These are phyloP conservation scores for Apophysomyces variabilis DNA, from an alignment of 371 early-diverging fungal species.

Conservation along the genomic window DNA sequence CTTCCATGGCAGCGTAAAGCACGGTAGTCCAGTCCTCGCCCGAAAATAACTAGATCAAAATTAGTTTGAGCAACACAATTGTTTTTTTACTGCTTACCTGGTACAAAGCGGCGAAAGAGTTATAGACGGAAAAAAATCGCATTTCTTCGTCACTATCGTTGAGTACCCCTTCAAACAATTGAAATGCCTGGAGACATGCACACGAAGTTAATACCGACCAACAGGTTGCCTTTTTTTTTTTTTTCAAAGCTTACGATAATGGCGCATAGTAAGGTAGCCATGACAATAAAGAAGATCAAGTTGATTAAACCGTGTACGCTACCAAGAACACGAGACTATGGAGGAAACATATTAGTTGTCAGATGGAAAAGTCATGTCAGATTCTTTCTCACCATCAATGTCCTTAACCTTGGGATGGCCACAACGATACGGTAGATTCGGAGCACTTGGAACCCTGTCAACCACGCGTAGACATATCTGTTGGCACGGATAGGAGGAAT, in stretches of 20 bases:
- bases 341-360: neutral
- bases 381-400: slow-evolving; percentile 48
- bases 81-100: slow-evolving; percentile 43
- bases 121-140: slow-evolving; percentile 66
- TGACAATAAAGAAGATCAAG: slow-evolving; percentile 64
- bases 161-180: slow-evolving; percentile 54
- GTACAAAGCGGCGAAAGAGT: slow-evolving; percentile 63
- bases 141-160: slow-evolving; percentile 53
- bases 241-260: slow-evolving; percentile 52
- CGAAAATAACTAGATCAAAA: slow-evolving; percentile 58
- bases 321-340: slow-evolving; percentile 61
- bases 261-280: slow-evolving; percentile 58
- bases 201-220: neutral
- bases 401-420: slow-evolving; percentile 57
- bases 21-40: slow-evolving; percentile 74
- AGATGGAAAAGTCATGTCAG: neutral
- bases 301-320: slow-evolving; percentile 65
- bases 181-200: slow-evolving; percentile 34
- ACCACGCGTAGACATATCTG: slow-evolving; percentile 54
- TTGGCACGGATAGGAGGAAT: slow-evolving; percentile 52
- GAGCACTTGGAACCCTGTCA: slow-evolving; percentile 66
- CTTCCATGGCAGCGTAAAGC: slow-evolving; percentile 59
- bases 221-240: neutral
- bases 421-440: slow-evolving; percentile 66
- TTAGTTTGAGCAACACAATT: neutral